These are phyloP conservation scores for Allantophomopsis lycopodina DNA, from an alignment of 2,329 filamentous ascomycete species.

Conservation along the genomic window DNA sequence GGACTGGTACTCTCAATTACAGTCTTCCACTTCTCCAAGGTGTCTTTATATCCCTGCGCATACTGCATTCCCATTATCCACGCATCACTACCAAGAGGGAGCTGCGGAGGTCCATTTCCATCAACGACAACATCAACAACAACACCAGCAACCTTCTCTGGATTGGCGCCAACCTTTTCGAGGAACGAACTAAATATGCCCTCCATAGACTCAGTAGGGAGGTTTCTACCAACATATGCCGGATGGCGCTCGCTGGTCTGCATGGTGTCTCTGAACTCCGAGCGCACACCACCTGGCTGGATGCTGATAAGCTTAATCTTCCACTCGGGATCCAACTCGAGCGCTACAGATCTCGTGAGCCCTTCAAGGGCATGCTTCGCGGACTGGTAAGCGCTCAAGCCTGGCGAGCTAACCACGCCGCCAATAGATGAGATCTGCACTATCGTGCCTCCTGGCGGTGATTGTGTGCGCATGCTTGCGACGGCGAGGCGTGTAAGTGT, in stretches of 20 bases:
- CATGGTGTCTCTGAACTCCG: neutral
- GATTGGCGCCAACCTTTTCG: neutral
- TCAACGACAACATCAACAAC: neutral
- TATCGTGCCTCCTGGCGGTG: constrained; percentile 21
- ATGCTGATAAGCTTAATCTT: constrained; percentile 22
- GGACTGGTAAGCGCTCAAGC: constrained; percentile 21
- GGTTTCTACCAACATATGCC: neutral
- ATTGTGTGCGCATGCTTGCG: constrained; percentile 17
- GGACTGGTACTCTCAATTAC: neutral
- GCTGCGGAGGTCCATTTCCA: neutral
- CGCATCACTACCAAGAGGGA: neutral
- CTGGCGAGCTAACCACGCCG: constrained; percentile 18
- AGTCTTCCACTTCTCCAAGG: neutral
- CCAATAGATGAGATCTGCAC: constrained; percentile 25
- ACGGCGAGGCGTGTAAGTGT: constrained; percentile 6
- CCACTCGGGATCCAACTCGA: constrained; percentile 18
- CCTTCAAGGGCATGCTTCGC: constrained; percentile 25
- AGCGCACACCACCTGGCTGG: constrained; percentile 19
- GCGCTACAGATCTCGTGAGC: constrained; percentile 19
- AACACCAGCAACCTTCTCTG: neutral
- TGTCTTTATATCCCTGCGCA: neutral
- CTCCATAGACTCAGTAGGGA: neutral
- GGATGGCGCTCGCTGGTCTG: neutral
- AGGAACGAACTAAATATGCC: neutral
- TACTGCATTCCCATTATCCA: neutral